Conservation (phyloP, 2,329 filamentous ascomycete genomes). For the Lachnellula occidentalis region DNA sequence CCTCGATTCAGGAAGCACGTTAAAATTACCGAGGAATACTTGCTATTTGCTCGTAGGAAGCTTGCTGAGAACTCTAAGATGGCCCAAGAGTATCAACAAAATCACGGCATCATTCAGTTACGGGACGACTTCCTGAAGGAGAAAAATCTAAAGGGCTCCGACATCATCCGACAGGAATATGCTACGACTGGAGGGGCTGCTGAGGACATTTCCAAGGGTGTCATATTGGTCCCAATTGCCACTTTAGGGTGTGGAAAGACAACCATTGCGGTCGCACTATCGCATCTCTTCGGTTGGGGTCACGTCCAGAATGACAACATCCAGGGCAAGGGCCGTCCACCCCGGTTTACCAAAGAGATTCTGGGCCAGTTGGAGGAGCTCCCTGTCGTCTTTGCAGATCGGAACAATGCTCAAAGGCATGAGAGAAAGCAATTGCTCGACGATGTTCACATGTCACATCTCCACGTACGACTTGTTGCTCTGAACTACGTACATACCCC, state of each 20-base stretch:
- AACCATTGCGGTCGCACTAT: conserved; percentile 76
- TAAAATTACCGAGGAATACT: conserved; percentile 86
- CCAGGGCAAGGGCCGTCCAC: conserved; percentile 68
- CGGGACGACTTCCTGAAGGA: conserved; percentile 81
- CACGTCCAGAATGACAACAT: conserved; percentile 98
- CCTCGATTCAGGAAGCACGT: conserved; percentile 82
- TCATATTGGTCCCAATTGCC: conserved; percentile 84
- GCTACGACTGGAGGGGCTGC: conserved; percentile 44
- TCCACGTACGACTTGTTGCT: conserved; percentile 69
- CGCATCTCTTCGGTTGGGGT: conserved; percentile 82
- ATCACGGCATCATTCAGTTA: conserved; percentile 91
- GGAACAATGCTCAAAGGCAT: conserved; percentile 86
- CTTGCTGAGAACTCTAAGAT: conserved; percentile 64
- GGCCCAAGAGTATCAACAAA: conserved; percentile 68
- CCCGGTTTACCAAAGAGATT: conserved; percentile 69
- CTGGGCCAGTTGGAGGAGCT: conserved; percentile 57
- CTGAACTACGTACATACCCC: conserved; percentile 80
- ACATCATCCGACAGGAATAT: conserved; percentile 75
- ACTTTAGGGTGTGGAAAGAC: conserved; percentile 98
- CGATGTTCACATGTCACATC: conserved; percentile 62
- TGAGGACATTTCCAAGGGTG: conserved; percentile 55
- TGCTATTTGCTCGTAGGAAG: conserved; percentile 71
- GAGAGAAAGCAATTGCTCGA: conserved; percentile 84
- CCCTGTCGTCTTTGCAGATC: conserved; percentile 79
- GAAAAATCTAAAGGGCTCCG: conserved; percentile 79